Conservation (phyloP, 2,329 filamentous ascomycete genomes). For the Corniculantispora saksenae region DNA sequence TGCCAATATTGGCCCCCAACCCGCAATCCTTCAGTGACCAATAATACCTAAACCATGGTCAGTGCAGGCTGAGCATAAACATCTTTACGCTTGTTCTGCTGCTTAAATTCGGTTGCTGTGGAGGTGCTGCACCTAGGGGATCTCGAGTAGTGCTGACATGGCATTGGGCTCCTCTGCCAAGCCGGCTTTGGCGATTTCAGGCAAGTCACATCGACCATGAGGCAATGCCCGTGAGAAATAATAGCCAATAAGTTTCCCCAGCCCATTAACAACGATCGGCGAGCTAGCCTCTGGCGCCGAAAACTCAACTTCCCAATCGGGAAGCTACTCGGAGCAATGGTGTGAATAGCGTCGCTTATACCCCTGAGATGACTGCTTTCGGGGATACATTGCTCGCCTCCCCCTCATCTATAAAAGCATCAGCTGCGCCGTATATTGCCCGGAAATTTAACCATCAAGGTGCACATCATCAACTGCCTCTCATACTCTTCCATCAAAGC, state of each 20-base stretch:
- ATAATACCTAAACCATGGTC: neutral
- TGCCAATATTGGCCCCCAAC: neutral
- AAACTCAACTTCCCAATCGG: neutral
- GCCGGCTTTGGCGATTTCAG: constrained; percentile 10
- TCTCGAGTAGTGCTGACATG: constrained; percentile 3
- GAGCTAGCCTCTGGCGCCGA: neutral
- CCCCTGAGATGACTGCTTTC: neutral
- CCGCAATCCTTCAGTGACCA: neutral
- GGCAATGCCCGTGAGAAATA: neutral
- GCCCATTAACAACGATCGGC: constrained; percentile 1
- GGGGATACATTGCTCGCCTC: neutral
- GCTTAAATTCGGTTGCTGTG: neutral
- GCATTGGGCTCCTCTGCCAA: neutral
- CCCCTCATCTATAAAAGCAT: constrained; percentile 1
- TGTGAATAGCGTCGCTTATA: constrained; percentile 9
- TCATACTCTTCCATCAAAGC: neutral
- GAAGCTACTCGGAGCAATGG: neutral
- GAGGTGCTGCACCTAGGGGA: neutral
- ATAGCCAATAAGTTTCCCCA: neutral
- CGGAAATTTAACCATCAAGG: constrained; percentile 1
- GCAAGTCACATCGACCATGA: constrained; percentile 9
- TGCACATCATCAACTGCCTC: neutral
- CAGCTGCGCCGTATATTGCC: neutral
- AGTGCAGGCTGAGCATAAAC: neutral
- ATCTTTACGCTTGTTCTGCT: neutral